Conservation (phyloP, 306 rosid genomes). For the Neltuma alba region DNA sequence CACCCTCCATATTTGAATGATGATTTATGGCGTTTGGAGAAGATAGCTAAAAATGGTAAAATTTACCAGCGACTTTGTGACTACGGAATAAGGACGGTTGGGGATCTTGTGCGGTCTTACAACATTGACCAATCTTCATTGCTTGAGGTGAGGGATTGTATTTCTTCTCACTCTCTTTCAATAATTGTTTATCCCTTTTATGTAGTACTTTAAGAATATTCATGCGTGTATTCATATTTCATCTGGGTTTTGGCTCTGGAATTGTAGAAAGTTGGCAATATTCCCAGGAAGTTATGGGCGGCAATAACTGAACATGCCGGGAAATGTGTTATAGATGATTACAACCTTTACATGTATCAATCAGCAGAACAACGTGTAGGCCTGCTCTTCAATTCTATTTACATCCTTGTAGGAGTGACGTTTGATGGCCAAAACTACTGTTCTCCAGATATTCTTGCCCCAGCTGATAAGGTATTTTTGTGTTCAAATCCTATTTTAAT, state of each 20-base stretch:
- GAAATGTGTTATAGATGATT: slow-evolving; percentile 44
- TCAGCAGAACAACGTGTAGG: slow-evolving; percentile 19
- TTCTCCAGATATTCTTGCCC: slow-evolving; percentile 36
- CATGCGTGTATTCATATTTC: not conserved
- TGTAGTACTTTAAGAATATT: not conserved
- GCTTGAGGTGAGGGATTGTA: slow-evolving; percentile 38
- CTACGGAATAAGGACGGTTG: slow-evolving; percentile 40
- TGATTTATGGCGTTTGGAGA: slow-evolving; percentile 65
- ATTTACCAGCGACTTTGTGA: slow-evolving; percentile 36
- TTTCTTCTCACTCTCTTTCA: not conserved
- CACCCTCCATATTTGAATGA: slow-evolving; percentile 60
- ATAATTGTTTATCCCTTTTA: not conserved
- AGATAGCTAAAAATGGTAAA: slow-evolving; percentile 53
- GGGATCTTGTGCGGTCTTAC: slow-evolving; percentile 48
- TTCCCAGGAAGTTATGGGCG: slow-evolving; percentile 47
- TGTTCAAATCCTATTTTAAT: not conserved
- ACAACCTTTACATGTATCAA: slow-evolving; percentile 34
- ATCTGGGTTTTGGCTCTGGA: slow-evolving; percentile 22
- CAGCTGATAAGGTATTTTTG: slow-evolving; percentile 31
- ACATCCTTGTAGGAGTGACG: slow-evolving; percentile 52
- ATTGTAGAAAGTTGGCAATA: slow-evolving; percentile 51
- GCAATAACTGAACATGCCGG: slow-evolving; percentile 57
- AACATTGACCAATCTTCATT: slow-evolving; percentile 37
- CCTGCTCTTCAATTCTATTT: slow-evolving; percentile 52
- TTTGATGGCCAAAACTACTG: slow-evolving; percentile 30